These are phyloP conservation scores for Pseudocercospora fuligena DNA, from an alignment of 2,329 filamentous ascomycete genomes.

Conservation along the genomic window DNA sequence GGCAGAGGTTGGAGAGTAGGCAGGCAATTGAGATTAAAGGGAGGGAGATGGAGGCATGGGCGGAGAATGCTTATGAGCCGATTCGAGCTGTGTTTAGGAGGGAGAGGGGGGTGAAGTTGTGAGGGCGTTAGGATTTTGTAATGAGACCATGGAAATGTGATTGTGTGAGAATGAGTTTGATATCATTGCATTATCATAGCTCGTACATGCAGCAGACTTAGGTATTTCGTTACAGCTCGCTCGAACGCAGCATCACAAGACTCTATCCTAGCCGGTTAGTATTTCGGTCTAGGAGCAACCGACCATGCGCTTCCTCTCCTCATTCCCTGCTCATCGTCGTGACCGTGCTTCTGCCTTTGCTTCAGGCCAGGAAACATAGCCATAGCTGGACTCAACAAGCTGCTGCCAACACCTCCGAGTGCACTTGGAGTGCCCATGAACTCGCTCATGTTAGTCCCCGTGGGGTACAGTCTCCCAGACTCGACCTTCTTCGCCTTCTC, in stretches of 20 bases:
- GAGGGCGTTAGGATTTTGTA: neutral
- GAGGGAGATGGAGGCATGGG: conserved; percentile 21
- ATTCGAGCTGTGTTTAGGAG: conserved; percentile 27
- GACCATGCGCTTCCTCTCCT: conserved; percentile 11
- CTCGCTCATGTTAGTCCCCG: conserved; percentile 17
- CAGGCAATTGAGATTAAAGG: conserved; percentile 2
- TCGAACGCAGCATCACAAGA: neutral
- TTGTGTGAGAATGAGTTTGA: too few species aligned
- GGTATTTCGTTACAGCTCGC: neutral
- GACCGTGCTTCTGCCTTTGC: conserved; percentile 9
- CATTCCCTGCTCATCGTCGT: conserved; percentile 4
- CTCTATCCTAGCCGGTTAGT: neutral
- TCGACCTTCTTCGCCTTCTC: conserved; percentile 42
- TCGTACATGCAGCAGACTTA: neutral
- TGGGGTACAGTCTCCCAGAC: conserved; percentile 59
- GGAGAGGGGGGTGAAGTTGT: conserved; percentile 13
- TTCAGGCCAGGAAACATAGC: conserved; percentile 25
- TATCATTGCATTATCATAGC: neutral
- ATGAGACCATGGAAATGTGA: too few species aligned
- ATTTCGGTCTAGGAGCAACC: neutral
- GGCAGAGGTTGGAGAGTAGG: conserved; percentile 24
- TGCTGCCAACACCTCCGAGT: neutral
- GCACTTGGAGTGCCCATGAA: conserved; percentile 14
- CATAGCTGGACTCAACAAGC: conserved; percentile 17
- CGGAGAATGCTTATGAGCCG: conserved; percentile 26